These are phyloP conservation scores for Crepidotus variabilis DNA, from an alignment of 768 basidiomycete species.

Conservation along the genomic window DNA sequence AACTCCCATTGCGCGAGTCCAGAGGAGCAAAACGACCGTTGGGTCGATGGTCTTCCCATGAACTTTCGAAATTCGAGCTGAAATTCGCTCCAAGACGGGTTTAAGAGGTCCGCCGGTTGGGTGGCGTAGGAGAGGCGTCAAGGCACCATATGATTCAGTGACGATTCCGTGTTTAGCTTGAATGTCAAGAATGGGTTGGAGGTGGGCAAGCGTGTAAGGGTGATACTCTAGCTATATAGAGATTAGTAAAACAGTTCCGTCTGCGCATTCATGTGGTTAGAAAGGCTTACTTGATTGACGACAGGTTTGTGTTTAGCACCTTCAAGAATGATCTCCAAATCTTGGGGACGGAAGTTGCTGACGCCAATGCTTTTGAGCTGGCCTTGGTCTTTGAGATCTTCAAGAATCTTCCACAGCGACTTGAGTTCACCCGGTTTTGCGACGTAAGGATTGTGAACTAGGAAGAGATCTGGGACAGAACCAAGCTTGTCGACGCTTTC, in stretches of 20 bases:
- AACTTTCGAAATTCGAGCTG: conserved; percentile 19
- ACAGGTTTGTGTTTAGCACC: conserved; percentile 47
- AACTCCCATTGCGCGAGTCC: conserved; percentile 28
- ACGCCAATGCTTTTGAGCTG: conserved; percentile 45
- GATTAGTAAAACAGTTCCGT: no score
- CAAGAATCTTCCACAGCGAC: conserved; percentile 47
- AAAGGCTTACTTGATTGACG: conserved; percentile 42
- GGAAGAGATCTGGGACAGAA: conserved; percentile 47
- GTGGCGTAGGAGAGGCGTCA: conserved; percentile 35
- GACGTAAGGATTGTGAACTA: conserved; percentile 43
- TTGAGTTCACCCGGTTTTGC: conserved; percentile 21
- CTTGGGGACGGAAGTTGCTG: conserved; percentile 46
- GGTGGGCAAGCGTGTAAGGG: conserved; percentile 29
- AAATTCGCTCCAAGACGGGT: conserved; percentile 32
- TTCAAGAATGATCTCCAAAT: conserved; percentile 39
- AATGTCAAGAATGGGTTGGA: conserved; percentile 28
- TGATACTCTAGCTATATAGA: conserved; percentile 30
- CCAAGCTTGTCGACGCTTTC: conserved; percentile 44
- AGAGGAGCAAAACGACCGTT: conserved; percentile 25
- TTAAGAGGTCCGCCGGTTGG: conserved; percentile 34
- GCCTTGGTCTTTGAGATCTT: conserved; percentile 40
- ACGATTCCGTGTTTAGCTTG: conserved; percentile 34
- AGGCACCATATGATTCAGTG: conserved; percentile 32
- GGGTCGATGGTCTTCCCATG: conserved; percentile 20
- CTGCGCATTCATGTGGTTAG: no score